Evolutionary conservation across 2,329 filamentous ascomycete species (phyloP), one percentile per base, ranked within the genome.

Genomic region (Lecanosticta acicola): DNA sequence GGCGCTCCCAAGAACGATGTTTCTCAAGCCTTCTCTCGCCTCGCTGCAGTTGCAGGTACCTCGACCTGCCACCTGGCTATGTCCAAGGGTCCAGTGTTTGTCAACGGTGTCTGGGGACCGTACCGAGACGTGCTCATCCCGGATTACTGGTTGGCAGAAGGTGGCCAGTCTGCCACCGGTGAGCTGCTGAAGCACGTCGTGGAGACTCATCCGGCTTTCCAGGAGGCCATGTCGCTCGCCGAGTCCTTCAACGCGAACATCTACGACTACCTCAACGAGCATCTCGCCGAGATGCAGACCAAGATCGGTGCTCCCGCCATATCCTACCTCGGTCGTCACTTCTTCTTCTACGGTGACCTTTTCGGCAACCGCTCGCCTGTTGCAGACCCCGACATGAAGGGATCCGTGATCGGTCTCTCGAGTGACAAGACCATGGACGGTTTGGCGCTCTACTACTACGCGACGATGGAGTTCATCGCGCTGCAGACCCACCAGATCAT

Each of bases 291-390:
- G 57, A 77, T 97, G 74, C 78, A 78, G 18, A 77, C 83, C 59
- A 82, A 82, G 59, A 69, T 72, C 18, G 72, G 76, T 2, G 87
- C 87, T 2, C 90, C 90, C 0, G 81, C 80, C 42, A 78, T 97
- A 52, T 84, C 87, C 14, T 94, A 90, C 67, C 76, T 98, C 1
- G 89, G 83, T 10, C 86, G 91, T 7, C 91, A 98, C 68, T 85
- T 94, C 72, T 98, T 98, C 80, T 94, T 98, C 74, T 98, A 98
- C 67, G 93, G 93, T 53, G 93, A 98, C 64, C 77, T 97, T 3
- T 97, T 94, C 78, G 93, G 93, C 50, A 98, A 98, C 72, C 84
- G 93, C 33, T 95, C 89, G 16, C 93, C 93, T 1, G 79, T 98
- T 47, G 91, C 93, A 3, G 90, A 98, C 63, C 77, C 91, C 19